These are phyloP conservation scores for Pneumocystis oryctolagi DNA, from an alignment of 1,139 yeast species.

Conservation along the genomic window DNA sequence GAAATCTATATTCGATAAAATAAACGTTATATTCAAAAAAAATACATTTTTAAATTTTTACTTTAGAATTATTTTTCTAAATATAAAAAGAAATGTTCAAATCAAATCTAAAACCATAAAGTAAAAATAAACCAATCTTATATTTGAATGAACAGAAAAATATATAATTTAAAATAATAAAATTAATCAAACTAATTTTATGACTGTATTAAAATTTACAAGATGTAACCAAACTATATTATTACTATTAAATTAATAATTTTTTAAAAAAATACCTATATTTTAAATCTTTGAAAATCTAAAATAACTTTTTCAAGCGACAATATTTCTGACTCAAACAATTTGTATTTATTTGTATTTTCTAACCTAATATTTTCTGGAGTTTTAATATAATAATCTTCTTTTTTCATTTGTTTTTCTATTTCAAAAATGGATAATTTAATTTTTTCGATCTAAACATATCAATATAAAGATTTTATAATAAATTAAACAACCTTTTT, in stretches of 20 bases:
- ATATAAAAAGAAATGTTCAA: not conserved
- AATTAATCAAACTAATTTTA: not conserved
- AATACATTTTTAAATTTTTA: not conserved
- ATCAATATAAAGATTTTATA: not conserved
- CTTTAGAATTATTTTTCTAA: not conserved
- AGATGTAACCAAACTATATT: too few species aligned
- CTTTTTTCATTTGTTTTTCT: constrained; percentile 48
- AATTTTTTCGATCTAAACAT: constrained; percentile 49
- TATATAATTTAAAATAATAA: not conserved
- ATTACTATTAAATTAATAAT: not conserved
- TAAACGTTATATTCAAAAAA: not conserved
- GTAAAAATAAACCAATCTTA: not conserved
- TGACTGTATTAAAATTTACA: not conserved
- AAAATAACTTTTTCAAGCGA: constrained; percentile 38
- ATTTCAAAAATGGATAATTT: constrained; percentile 35
- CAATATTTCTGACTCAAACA: constrained; percentile 52
- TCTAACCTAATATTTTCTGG: constrained; percentile 65
- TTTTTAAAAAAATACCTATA: not conserved
- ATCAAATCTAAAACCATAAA: not conserved
- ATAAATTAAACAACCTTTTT: constrained; percentile 16
- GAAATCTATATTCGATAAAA: not conserved
- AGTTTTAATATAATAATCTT: constrained; percentile 80
- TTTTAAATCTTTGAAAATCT: not conserved
- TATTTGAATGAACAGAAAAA: not conserved
- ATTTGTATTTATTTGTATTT: constrained; percentile 54